Conservation (phyloP, 2,329 filamentous ascomycete genomes). For the Aspergillus proliferans region DNA sequence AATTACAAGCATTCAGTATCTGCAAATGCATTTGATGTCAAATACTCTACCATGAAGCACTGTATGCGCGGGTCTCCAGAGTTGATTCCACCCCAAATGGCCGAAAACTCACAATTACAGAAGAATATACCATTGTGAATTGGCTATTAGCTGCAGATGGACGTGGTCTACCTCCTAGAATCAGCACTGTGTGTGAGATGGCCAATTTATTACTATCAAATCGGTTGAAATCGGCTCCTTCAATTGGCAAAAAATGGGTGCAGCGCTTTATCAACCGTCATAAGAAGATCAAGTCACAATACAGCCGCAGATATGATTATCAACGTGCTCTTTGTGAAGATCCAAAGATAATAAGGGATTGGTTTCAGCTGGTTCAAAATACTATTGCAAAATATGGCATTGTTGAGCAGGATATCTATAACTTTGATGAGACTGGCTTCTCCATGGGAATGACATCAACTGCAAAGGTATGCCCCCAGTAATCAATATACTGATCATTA, state of each 20-base stretch:
- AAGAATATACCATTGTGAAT: too few species aligned
- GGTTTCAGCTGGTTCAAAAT: background rate
- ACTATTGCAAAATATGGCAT: background rate
- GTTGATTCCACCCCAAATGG: too few species aligned
- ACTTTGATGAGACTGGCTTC: constrained; percentile 15
- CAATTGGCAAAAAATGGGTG: background rate
- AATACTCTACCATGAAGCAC: too few species aligned
- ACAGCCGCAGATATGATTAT: constrained; percentile 1
- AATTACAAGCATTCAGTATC: too few species aligned
- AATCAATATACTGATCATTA: background rate
- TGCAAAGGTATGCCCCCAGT: constrained; percentile 5
- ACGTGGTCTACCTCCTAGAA: background rate
- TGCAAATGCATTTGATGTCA: too few species aligned
- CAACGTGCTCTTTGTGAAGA: constrained; percentile 1
- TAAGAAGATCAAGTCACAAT: background rate
- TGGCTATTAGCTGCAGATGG: background rate
- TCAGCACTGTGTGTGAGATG: background rate
- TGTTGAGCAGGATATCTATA: constrained; percentile 10
- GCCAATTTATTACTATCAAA: background rate
- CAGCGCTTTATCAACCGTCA: background rate
- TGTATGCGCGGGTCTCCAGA: too few species aligned
- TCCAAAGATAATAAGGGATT: background rate
- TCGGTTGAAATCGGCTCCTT: background rate
- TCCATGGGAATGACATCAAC: constrained; percentile 10
- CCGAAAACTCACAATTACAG: too few species aligned